Evolutionary conservation across 306 rosid genomes (phyloP), one percentile per base, ranked within the genome.

Genomic region (Prunus mume): DNA sequence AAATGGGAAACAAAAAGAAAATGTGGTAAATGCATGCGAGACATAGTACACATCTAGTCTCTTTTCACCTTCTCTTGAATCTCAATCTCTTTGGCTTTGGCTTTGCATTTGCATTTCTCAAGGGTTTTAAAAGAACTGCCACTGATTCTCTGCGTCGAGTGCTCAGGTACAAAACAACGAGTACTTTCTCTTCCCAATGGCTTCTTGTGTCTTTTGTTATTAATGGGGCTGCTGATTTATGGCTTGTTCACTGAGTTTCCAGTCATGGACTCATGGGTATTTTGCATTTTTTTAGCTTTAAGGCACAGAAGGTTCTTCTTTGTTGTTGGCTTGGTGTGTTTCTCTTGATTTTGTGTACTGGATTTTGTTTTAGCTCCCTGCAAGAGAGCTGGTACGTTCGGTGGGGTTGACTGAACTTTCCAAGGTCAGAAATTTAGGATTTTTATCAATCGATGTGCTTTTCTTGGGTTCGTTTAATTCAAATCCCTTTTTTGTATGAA

Each of bases 311-410:
- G 38, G 72, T 56, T 57, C 62, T 63, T 76, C 67, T 61, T 34
- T 79, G 30, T 65, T 77, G 32, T 83, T 74, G 72, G 72, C 75
- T 77, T 68, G 73, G 68, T 84, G 81, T 86, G 83, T 49, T 72
- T 70, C 27, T 27, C 77, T 74, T 69, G 73, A 76, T 81, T 80
- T 38, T 38, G 43, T 38, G 74, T 81, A 73, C 80, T 84, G 84
- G 82, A 25, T 20, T 76, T 75, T 68, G 74, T 47, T 50, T 76
- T 73, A 6, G 43, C 41, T 34, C 41, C 7, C 41, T 34, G 41
- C 2, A 34, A 5, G 41, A 34, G 19, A 83, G 98, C 86, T 91
- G 95, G 95, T 91, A 83, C 93, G 86, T 89, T 74, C 41, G 74
- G 73, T 79, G 78, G 86, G 11, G 93, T 93, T 93, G 43, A 38